These are phyloP conservation scores for Oehlia diaphana DNA, from an alignment of 192 early-diverging fungal genomes.

Conservation along the genomic window DNA sequence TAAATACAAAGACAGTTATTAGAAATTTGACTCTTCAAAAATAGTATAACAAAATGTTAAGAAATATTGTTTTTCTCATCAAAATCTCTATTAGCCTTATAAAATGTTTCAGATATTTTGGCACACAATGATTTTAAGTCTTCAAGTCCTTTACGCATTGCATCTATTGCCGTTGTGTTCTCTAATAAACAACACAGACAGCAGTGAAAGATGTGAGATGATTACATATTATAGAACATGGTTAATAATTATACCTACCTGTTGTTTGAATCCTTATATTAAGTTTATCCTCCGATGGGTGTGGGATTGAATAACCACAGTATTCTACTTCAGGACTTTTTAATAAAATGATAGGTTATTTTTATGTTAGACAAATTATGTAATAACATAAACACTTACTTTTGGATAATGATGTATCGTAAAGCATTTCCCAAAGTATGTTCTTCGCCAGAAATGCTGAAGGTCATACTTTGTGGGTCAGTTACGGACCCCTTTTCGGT, in stretches of 20 bases:
- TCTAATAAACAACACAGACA: constrained; percentile 39
- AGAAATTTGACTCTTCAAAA: too few relatives aligned
- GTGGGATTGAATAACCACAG: constrained; percentile 96
- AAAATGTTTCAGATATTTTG: constrained; percentile 64
- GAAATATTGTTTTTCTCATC: background rate
- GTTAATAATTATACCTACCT: constrained; percentile 37
- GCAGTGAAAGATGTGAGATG: background rate
- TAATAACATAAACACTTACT: constrained; percentile 53
- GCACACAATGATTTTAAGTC: constrained; percentile 75
- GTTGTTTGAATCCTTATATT: constrained; percentile 94
- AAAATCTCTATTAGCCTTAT: constrained; percentile 25
- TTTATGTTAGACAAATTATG: background rate
- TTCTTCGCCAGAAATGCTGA: constrained; percentile 90
- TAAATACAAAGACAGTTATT: too few relatives aligned
- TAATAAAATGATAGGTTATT: background rate
- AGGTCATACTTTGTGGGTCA: constrained; percentile 51
- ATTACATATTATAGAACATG: background rate
- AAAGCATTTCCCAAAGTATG: constrained; percentile 96
- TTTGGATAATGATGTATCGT: constrained; percentile 93
- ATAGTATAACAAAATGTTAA: too few relatives aligned
- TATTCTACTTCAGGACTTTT: constrained; percentile 80
- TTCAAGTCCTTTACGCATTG: constrained; percentile 83
- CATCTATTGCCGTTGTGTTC: constrained; percentile 77
- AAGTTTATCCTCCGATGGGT: constrained; percentile 91
- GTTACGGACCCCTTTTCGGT: background rate